Evolutionary conservation across 2,329 filamentous ascomycete genomes (phyloP).

Genomic region (Fusarium subglutinans): DNA sequence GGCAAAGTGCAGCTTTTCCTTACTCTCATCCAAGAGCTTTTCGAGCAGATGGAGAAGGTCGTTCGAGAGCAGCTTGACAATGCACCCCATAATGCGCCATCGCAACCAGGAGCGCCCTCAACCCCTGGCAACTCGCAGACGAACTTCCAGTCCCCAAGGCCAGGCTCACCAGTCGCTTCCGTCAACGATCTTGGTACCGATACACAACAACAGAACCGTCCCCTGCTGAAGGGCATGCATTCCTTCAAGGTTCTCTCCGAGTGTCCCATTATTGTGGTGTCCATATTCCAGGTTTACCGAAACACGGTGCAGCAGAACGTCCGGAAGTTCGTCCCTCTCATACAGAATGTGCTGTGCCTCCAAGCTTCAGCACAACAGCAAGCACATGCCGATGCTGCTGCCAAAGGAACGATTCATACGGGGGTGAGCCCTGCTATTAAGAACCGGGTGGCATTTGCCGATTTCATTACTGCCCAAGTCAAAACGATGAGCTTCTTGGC

Average conservation of each 20-base stretch:
- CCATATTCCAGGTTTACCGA: slow-evolving; percentile 94
- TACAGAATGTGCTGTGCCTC: slow-evolving; percentile 87
- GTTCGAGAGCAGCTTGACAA: slow-evolving; percentile 96
- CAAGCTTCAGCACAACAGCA: slow-evolving; percentile 94
- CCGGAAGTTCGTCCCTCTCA: slow-evolving; percentile 89
- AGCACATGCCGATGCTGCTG: slow-evolving; percentile 85
- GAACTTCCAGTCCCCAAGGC: slow-evolving; percentile 86
- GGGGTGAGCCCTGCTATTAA: slow-evolving; percentile 94
- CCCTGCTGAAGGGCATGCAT: slow-evolving; percentile 91
- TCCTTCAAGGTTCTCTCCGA: slow-evolving; percentile 99
- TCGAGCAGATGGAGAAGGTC: slow-evolving; percentile 92
- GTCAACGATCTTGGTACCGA: slow-evolving; percentile 84
- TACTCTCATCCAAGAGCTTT: slow-evolving; percentile 92
- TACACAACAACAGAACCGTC: slow-evolving; percentile 80
- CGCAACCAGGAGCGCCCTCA: slow-evolving; percentile 68
- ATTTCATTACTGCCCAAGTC: slow-evolving; percentile 97
- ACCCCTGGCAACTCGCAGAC: slow-evolving; percentile 72
- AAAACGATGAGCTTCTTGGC: slow-evolving; percentile 99
- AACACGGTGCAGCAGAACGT: slow-evolving; percentile 83
- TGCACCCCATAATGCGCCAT: slow-evolving; percentile 63
- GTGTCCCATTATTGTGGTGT: slow-evolving; percentile 98
- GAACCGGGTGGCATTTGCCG: slow-evolving; percentile 92
- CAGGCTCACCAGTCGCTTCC: slow-evolving; percentile 87
- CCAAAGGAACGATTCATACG: slow-evolving; percentile 84
- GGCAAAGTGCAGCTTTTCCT: slow-evolving; percentile 90